Conservation (phyloP, 2,329 filamentous ascomycete species). For the Didymella pomorum region DNA sequence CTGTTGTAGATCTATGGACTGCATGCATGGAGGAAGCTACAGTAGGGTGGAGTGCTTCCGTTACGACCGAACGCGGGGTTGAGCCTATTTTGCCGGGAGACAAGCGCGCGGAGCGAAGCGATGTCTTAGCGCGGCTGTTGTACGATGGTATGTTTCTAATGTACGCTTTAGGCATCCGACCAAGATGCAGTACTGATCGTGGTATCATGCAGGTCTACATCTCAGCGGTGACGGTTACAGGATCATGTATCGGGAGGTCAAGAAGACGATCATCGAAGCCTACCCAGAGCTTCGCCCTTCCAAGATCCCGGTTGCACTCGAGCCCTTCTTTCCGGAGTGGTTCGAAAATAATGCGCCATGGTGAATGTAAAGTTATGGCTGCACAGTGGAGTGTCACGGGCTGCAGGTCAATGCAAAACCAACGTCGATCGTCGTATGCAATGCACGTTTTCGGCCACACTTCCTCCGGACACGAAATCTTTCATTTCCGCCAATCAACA, state of each 20-base stretch:
- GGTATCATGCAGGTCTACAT: constrained; percentile 1
- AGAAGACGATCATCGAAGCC: constrained; percentile 7
- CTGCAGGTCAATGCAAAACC: neutral
- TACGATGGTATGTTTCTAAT: constrained; percentile 15
- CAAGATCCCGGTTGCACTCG: constrained; percentile 18
- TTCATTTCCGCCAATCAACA: constrained; percentile 21
- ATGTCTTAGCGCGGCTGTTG: constrained; percentile 11
- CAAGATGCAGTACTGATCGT: neutral
- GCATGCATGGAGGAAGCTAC: constrained; percentile 19
- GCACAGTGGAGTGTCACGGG: no score
- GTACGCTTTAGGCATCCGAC: neutral
- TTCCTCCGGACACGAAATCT: constrained; percentile 1
- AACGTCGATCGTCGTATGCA: neutral
- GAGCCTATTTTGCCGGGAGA: constrained; percentile 13
- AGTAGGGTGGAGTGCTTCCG: constrained; percentile 9
- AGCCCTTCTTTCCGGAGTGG: constrained; percentile 21
- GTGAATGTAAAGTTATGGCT: neutral
- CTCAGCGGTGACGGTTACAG: constrained; percentile 18
- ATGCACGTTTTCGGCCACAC: constrained; percentile 9
- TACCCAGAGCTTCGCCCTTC: constrained; percentile 16
- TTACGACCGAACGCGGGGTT: constrained; percentile 9
- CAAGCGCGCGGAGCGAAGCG: constrained; percentile 10
- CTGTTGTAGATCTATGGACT: constrained; percentile 17
- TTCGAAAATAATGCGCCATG: constrained; percentile 13
- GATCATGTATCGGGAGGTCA: constrained; percentile 14